Percentiles rank a stretch among this genome's conserved stretches.
Evolutionary conservation across 2,329 filamentous ascomycete species (phyloP).

Genomic region (Rutstroemia sp.): DNA sequence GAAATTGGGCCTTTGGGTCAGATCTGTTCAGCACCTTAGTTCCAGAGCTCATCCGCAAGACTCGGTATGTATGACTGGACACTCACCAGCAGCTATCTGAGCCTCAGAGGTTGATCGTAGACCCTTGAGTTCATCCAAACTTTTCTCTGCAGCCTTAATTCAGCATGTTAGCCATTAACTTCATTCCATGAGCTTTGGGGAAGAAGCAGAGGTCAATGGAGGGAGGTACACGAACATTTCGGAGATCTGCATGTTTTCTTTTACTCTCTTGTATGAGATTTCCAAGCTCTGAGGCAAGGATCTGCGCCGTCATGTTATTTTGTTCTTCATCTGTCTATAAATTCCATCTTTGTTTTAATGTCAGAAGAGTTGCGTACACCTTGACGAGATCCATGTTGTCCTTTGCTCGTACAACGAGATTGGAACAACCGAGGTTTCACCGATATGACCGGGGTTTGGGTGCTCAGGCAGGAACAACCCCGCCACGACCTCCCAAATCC

Average conservation of each 20-base stretch:
- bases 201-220: background rate
- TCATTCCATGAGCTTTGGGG: background rate
- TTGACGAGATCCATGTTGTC: background rate
- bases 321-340: conserved; percentile 1
- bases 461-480: background rate
- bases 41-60: conserved; percentile 1
- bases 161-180: conserved; percentile 17
- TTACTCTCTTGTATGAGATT: conserved; percentile 95
- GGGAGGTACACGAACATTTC: conserved; percentile 51
- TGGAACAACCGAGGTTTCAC: background rate
- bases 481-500: background rate
- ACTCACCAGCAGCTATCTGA: conserved; percentile 32
- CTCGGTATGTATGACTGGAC: background rate
- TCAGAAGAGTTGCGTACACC: background rate
- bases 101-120: conserved; percentile 69
- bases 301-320: conserved; percentile 73
- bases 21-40: conserved; percentile 48
- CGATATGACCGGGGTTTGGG: conserved; percentile 6
- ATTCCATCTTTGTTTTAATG: conserved; percentile 17
- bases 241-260: conserved; percentile 83
- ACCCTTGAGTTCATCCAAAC: conserved; percentile 78
- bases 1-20: conserved; percentile 74
- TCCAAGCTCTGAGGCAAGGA: conserved; percentile 78
- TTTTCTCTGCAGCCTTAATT: conserved; percentile 79
- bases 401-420: background rate